A percentile compares a stretch with the other conserved stretches of the same genome.
Conservation (phyloP, 768 basidiomycete genomes). For the Mycena epipterygia region DNA sequence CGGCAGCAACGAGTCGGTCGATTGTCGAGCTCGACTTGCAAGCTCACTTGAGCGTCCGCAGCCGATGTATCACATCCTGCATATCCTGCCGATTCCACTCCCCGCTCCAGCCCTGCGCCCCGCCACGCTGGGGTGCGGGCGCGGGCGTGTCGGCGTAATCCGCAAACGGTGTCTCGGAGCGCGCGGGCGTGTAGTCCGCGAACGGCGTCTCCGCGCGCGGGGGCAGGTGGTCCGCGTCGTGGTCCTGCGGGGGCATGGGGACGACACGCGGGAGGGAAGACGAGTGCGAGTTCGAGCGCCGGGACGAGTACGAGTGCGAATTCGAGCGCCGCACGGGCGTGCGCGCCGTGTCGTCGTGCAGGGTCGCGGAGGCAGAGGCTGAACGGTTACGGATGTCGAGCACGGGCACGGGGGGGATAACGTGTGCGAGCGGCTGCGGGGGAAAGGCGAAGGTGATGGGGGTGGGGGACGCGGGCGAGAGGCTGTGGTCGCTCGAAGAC, state of each 20-base stretch:
- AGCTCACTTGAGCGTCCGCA: conserved; percentile 31
- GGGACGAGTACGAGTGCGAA: conserved; percentile 13
- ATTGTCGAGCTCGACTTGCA: too few species aligned
- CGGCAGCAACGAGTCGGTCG: too few species aligned
- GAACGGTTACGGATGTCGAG: conserved; percentile 28
- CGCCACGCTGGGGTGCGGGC: conserved; percentile 42
- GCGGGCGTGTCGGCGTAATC: background rate
- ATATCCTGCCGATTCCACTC: conserved; percentile 45
- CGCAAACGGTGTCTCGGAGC: conserved; percentile 10
- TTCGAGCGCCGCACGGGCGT: conserved; percentile 1
- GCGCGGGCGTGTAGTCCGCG: background rate
- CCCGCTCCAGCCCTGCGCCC: conserved; percentile 43
- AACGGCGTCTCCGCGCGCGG: conserved; percentile 9
- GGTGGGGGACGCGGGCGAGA: background rate
- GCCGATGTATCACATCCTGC: conserved; percentile 41
- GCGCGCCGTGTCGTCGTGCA: conserved; percentile 22
- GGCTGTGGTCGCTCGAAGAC: conserved; percentile 26
- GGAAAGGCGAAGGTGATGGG: conserved; percentile 30
- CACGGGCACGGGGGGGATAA: background rate
- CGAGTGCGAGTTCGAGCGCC: conserved; percentile 12
- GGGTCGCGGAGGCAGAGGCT: background rate
- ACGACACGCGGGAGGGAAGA: conserved; percentile 17
- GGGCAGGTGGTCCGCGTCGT: background rate
- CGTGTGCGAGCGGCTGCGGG: background rate
- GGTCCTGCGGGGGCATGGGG: conserved; percentile 9